Percentiles rank a stretch among this genome's conserved stretches.
Conservation (phyloP, 1,284 basidiomycete species). For the Ceratobasidium sp. region DNA sequence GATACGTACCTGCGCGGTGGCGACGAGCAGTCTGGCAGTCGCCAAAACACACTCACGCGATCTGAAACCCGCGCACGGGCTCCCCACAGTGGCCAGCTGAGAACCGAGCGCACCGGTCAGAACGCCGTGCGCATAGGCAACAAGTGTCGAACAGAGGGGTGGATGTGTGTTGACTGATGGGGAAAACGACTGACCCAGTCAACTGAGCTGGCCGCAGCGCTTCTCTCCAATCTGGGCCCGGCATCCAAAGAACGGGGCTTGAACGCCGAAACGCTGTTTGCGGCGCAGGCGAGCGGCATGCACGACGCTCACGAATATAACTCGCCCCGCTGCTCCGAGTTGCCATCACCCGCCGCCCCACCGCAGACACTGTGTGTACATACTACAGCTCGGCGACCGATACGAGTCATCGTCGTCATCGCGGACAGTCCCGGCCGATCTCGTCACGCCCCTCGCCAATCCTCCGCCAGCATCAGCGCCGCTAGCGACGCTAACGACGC, state of each 20-base stretch:
- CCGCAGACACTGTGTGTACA: not conserved
- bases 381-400: no score
- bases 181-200: not conserved
- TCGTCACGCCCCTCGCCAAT: not conserved
- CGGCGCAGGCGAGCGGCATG: not conserved
- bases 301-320: slow-evolving; percentile 1
- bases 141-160: slow-evolving; percentile 10
- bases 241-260: slow-evolving; percentile 14
- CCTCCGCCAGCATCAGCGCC: no score
- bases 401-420: not conserved
- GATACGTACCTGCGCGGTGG: no score
- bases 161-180: slow-evolving; percentile 4
- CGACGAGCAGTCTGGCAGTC: not conserved
- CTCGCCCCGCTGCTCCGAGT: not conserved
- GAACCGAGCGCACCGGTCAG: slow-evolving; percentile 12
- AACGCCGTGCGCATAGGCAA: slow-evolving; percentile 2
- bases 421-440: not conserved
- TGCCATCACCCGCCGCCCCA: slow-evolving; percentile 6
- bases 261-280: slow-evolving; percentile 10
- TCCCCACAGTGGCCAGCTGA: slow-evolving; percentile 6
- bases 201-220: slow-evolving; percentile 1
- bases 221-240: slow-evolving; percentile 9
- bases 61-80: slow-evolving; percentile 13
- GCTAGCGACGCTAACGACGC: not conserved
- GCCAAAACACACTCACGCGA: not conserved